Base-by-base conservation (phyloP, 2,329 filamentous ascomycete species). In the Fusarium gaditjirri region DNA sequence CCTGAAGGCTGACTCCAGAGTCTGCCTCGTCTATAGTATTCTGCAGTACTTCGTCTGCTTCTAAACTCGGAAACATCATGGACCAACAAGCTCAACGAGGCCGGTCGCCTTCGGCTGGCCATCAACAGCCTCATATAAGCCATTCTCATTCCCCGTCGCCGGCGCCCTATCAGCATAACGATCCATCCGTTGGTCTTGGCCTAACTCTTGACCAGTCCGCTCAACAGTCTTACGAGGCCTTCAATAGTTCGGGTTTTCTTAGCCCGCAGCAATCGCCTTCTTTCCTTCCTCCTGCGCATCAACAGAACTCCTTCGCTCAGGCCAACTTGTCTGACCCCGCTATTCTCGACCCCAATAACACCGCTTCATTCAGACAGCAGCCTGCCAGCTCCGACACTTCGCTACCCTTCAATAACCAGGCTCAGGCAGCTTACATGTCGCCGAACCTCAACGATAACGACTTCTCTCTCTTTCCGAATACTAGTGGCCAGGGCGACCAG, bases 91-190 rank as follows among this genome's bases (percentile, higher is more conserved):
- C 76, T 76, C 82, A 82, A 72, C 80, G 78, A 80, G 89, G 89
- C 79, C 89, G 89, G 78, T 91, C 90, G 75, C 88, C 87, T 74
- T 91, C 90, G 77, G 84, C 85, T 78, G 85, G 86, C 72, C 86
- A 88, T 78, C 86, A 88, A 78, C 83, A 82, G 79, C 80, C 84
- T 84, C 86, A 90, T 90, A 91, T 92, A 91, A 92, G 87, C 81
- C 89, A 90, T 80, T 87, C 84, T 74, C 90, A 89, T 81, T 91
- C 90, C 76, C 88, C 90, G 76, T 89, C 89, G 79, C 88, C 87
- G 81, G 85, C 85, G 76, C 88, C 87, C 77, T 84, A 86, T 79
- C 83, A 86, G 79, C 71, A 78, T 49, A 85, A 85, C 78, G 81
- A 86, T 64, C 77, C 81, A 75, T 84, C 83, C 57, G 83, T 86